phyloP scores from a whole-genome alignment of 2,329 filamentous ascomycete species.

The Ceratocystis destructans region DNA sequence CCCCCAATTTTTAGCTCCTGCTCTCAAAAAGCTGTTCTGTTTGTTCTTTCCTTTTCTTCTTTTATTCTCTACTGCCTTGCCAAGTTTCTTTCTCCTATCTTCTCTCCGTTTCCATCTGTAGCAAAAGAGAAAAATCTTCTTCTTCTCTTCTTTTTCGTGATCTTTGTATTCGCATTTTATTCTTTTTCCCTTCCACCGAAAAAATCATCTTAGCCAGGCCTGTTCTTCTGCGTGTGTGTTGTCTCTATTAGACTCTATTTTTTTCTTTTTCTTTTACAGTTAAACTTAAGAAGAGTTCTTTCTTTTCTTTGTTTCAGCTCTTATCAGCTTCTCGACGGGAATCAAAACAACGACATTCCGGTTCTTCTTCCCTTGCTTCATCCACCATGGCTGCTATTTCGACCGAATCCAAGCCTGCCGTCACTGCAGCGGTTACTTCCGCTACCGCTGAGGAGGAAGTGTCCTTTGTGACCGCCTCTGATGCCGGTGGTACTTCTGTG shows the following conservation, averaged over 20 bases:
- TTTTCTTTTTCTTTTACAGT: constrained; percentile 5
- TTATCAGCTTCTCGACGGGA: not conserved
- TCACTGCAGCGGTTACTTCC: not conserved
- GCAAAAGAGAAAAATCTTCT: not conserved
- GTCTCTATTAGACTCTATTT: constrained; percentile 4
- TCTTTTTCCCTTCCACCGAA: not conserved
- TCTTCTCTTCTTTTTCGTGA: not conserved
- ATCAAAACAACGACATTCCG: constrained; percentile 23
- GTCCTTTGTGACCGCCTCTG: constrained; percentile 2
- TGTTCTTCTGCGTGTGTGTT: not conserved
- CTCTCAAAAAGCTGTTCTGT: not conserved
- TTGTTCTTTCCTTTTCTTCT: not conserved
- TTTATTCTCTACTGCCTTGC: not conserved
- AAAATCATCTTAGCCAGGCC: not conserved
- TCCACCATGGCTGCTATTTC: constrained; percentile 13
- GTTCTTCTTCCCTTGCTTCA: not conserved
- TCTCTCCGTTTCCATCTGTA: not conserved
- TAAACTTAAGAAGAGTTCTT: too few species aligned
- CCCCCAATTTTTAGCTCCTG: not conserved
- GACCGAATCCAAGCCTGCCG: not conserved
- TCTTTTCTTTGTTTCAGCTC: not conserved
- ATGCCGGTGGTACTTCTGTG: not conserved
- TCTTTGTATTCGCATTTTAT: not conserved
- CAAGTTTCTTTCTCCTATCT: not conserved
- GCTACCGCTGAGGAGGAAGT: not conserved